These are phyloP conservation scores for Eragrostis nindensis DNA, from an alignment of 176 grass and related monocot species.

Conservation along the genomic window DNA sequence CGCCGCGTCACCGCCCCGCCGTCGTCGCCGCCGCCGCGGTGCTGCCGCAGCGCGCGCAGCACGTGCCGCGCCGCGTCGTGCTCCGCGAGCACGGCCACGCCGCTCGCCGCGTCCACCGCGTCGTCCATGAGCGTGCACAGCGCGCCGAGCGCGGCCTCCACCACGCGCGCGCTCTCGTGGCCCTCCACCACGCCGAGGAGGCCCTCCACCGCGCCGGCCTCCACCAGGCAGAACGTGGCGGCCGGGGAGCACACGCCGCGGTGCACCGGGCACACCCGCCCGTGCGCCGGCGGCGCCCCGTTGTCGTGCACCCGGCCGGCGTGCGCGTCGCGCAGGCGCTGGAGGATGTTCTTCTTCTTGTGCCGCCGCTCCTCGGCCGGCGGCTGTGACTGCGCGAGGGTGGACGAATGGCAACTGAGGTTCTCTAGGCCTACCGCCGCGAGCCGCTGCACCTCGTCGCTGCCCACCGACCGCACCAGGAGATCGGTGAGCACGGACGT, in stretches of 20 bases:
- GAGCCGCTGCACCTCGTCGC: constrained; percentile 78
- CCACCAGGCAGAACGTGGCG: constrained; percentile 75
- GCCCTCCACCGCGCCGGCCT: constrained; percentile 65
- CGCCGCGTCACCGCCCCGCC: constrained; percentile 45
- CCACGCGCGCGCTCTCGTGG: constrained; percentile 55
- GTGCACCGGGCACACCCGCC: constrained; percentile 66
- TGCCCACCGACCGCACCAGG: constrained; percentile 53
- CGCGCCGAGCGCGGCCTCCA: constrained; percentile 62
- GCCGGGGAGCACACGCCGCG: constrained; percentile 57
- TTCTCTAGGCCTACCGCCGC: constrained; percentile 73
- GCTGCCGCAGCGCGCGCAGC: constrained; percentile 63
- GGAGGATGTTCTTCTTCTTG: constrained; percentile 64
- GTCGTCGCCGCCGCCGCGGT: constrained; percentile 35
- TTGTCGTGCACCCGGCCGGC: constrained; percentile 49
- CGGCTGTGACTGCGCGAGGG: constrained; percentile 56
- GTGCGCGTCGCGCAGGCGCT: constrained; percentile 46
- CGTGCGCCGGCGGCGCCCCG: constrained; percentile 1
- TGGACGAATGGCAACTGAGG: constrained; percentile 65
- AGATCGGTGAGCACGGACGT: constrained; percentile 66
- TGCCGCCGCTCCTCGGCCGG: constrained; percentile 26
- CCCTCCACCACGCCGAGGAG: constrained; percentile 68
- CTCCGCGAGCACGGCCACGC: constrained; percentile 62
- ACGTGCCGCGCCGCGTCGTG: constrained; percentile 56
- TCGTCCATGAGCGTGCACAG: constrained; percentile 86
- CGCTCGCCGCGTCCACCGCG: constrained; percentile 60